Evolutionary conservation across 1,284 basidiomycete species (phyloP), one percentile per base, ranked within the genome.

Genomic region (Pascua sp.): DNA sequence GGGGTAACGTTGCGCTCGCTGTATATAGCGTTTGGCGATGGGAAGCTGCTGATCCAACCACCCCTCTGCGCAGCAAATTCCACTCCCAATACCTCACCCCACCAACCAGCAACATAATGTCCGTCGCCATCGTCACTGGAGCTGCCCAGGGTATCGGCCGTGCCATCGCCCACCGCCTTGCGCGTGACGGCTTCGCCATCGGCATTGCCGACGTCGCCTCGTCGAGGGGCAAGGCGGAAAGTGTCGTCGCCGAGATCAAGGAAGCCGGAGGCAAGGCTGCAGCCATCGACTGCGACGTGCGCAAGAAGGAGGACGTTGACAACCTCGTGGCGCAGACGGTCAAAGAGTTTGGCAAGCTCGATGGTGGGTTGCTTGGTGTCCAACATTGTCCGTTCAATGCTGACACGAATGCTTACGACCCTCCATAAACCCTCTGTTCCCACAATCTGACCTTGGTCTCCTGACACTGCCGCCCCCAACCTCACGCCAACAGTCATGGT

Each of bases 131-230:
- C 66, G 68, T 80, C 38, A 80, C 79, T 1, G 79, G 80, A n/a
- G 75, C 72, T 8, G 77, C 73, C 4, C 78, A 78, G 62, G 80
- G 80, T 41, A 79, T 81, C 49, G 80, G 80, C 4, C 74, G 73
- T 41, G 75, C 78, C 52, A 79, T 81, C 59, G 74, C 79, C n/a
- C 57, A 73, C 45, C 74, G 79, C 47, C 77, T 83, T 50, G 77
- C 80, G 40, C 51, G 68, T 41, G 77, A 80, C 55, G 79, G 79
- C 12, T 74, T 72, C 65, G 74, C 77, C 54, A 55, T 80, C 54
- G 71, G 72, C 41, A 68, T 80, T 51, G 76, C 74, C 2, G 79
- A 80, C 61, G 41, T 64, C 13, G n/a, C 51, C 10, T 17, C 18
- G 16, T 49, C 51, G 15, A 36, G 36, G 8, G 47, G 32, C 11